Percentiles rank a stretch among this genome's conserved stretches.
These are phyloP conservation scores for Chernovozyma aurita DNA, from an alignment of 1,139 yeast species.

Conservation along the genomic window DNA sequence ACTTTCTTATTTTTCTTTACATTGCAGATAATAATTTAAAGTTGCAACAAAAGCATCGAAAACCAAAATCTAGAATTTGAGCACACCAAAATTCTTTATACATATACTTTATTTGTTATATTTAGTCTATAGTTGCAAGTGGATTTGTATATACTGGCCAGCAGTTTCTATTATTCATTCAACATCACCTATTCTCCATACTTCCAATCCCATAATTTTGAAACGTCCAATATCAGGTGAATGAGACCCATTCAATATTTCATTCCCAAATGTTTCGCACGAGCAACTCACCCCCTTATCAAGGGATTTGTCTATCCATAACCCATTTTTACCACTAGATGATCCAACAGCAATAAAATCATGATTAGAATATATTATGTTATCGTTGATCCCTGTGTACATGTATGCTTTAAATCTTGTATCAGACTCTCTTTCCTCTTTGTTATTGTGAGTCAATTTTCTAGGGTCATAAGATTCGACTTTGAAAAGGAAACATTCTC, in stretches of 20 bases:
- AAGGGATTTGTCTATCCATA: constrained; percentile 79
- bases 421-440: constrained; percentile 5
- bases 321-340: constrained; percentile 84
- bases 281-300: constrained; percentile 72
- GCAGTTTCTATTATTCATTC: constrained; percentile 1
- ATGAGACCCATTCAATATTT: constrained; percentile 49
- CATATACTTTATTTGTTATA: too few species aligned
- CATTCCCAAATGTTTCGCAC: constrained; percentile 89
- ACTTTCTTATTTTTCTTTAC: too few species aligned
- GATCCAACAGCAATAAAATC: constrained; percentile 84
- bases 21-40: too few species aligned
- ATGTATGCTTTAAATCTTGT: constrained; percentile 73
- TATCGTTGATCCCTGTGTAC: constrained; percentile 86
- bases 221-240: constrained; percentile 60
- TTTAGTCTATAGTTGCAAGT: too few species aligned
- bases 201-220: constrained; percentile 70
- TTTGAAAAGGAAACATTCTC: constrained; percentile 93
- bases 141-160: too few species aligned
- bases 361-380: constrained; percentile 75
- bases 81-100: too few species aligned
- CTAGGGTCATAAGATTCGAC: constrained; percentile 15
- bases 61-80: too few species aligned
- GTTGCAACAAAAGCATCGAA: too few species aligned
- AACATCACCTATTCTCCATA: constrained; percentile 78
- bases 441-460: constrained; percentile 11